These are phyloP conservation scores for Staphylotrichum longicolle DNA, from an alignment of 495 filamentous ascomycete genomes.

Conservation along the genomic window DNA sequence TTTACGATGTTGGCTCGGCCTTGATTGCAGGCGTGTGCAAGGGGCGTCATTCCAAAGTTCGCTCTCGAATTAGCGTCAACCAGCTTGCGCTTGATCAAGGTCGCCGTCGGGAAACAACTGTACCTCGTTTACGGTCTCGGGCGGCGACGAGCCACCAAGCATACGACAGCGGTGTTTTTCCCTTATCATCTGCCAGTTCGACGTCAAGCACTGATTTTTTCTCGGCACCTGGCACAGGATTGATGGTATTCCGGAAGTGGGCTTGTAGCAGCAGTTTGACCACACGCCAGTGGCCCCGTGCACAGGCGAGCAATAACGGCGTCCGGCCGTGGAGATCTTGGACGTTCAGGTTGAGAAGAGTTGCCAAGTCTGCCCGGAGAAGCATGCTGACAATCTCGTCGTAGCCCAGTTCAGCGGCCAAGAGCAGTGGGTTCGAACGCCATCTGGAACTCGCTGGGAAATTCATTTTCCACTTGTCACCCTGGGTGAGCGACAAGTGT, in stretches of 20 bases:
- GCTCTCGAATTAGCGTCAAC: no score
- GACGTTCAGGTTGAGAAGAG: not conserved
- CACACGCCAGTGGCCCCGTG: not conserved
- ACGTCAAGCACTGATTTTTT: no score
- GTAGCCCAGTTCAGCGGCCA: not conserved
- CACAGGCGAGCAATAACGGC: not conserved
- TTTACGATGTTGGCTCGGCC: no score
- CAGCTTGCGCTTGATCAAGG: no score
- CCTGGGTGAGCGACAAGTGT: not conserved
- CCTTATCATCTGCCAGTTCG: no score
- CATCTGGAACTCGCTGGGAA: not conserved
- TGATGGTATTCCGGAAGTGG: not conserved
- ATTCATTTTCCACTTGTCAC: not conserved
- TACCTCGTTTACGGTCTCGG: no score
- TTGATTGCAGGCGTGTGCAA: no score
- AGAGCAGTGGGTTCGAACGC: not conserved
- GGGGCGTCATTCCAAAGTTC: no score
- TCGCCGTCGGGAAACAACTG: no score
- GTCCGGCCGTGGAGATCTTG: not conserved
- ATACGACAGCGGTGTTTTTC: no score
- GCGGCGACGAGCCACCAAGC: no score
- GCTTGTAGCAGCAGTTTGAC: not conserved
- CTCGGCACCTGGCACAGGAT: no score
- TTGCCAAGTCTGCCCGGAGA: not conserved
- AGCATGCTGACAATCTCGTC: not conserved